Percentiles rank a stretch among this genome's conserved stretches.
These are phyloP conservation scores for Anethum foeniculum DNA, from an alignment of 140 eudicot species.

Conservation along the genomic window DNA sequence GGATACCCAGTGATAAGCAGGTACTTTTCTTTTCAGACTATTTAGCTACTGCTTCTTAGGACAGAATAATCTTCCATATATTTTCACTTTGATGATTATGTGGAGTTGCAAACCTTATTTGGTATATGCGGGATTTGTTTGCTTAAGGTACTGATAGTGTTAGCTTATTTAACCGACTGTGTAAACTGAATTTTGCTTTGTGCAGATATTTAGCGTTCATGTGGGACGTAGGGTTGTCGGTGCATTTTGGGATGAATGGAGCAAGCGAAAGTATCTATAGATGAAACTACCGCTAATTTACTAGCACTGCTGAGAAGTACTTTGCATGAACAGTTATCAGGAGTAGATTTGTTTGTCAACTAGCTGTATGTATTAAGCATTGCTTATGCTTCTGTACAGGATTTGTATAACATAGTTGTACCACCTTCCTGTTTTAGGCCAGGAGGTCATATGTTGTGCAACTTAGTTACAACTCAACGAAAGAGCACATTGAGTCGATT, in stretches of 20 bases:
- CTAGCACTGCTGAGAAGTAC: background rate
- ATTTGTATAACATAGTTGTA: background rate
- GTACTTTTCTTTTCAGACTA: background rate
- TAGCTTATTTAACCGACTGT: background rate
- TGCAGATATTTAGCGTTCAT: background rate
- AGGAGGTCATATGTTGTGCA: background rate
- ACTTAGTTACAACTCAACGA: background rate
- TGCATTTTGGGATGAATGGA: slow-evolving; percentile 3
- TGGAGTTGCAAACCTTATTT: background rate
- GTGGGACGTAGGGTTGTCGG: background rate
- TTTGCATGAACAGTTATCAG: background rate
- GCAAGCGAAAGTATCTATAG: background rate
- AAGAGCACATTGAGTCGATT: background rate
- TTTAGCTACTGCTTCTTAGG: background rate
- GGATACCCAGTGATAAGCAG: background rate
- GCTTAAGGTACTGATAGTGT: background rate
- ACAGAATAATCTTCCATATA: background rate
- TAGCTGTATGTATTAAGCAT: background rate
- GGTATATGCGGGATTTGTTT: background rate
- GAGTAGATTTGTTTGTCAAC: background rate
- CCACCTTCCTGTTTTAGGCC: slow-evolving; percentile 6
- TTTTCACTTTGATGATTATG: background rate
- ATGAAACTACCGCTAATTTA: background rate
- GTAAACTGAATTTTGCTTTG: background rate
- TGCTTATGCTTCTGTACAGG: background rate